Evolutionary conservation across 768 basidiomycete genomes (phyloP), one percentile per base, ranked within the genome.

Genomic region (Leucosporidium scottii): DNA sequence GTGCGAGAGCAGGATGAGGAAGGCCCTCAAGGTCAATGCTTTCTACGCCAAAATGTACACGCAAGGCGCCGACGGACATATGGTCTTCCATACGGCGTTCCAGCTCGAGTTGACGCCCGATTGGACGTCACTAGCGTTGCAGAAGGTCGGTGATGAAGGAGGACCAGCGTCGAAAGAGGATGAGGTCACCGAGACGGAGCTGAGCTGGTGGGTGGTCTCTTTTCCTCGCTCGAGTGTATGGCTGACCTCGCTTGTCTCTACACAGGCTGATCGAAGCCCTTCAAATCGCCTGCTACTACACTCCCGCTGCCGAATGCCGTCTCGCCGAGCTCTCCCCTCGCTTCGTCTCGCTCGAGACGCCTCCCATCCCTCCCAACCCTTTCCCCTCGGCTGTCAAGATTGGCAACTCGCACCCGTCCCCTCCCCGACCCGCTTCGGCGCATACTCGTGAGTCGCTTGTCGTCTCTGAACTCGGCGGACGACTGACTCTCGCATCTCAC

Each of bases 181-280:
- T 18, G 62, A 68, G 48, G 39, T 64, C 2, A 48, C 27, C 17
- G 62, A 68, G 44, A 21, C 4, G 28, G 67, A 68, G 39, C 44
- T 68, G 20, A n/a, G 50, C 44, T 67, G 66, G 66, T 59, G 17
- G 27, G 50, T 57, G 1, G 21, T 30, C 17, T 15, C 6, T 12
- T 7, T 28, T 56, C 5, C 1, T 20, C 1, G 30, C 10, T 7
- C 18, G 30, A 15, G 55, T 3, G 1, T 2, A 28, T 18, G 30
- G 55, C 28, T 30, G 55, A 56, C 10, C 17, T 20, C 21, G 8
- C 31, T 34, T 20, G 28, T n/a, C 10, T 12, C 8, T 28, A 21
- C 18, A 21, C 23, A 66, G 65, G 65, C 56, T 66, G n/a, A 47
- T 56, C 31, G 54, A 66, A 28, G 65, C 59, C 1, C 44, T 66